Evolutionary conservation across 2,329 filamentous ascomycete species (phyloP), one percentile per base, ranked within the genome.

Genomic region (Harringtonia aguacate): DNA sequence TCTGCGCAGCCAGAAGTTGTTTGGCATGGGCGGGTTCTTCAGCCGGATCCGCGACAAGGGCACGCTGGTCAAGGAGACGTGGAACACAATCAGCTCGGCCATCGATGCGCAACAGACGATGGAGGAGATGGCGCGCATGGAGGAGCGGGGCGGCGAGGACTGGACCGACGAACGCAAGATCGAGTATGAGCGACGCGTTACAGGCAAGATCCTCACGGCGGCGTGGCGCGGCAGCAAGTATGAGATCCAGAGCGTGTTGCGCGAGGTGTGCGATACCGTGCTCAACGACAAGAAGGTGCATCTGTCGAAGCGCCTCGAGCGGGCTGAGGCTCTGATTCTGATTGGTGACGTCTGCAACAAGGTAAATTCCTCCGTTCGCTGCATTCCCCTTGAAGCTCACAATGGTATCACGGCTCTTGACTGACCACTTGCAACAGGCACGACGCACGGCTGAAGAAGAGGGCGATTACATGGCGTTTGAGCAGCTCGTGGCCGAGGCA

Each of bases 81-180:
- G 92, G 92, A 90, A 86, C 59, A 98, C 92, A 27, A 95, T 98
- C 59, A 88, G 81, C 50, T 94, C 86, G 41, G 92, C 92, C 33
- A 94, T 98, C 52, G 89, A 95, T 59, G 92, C 92, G 22, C 92
- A 98, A 68, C 84, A 95, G 70, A 95, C 89, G 48, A 95, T 98
- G 79, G 90, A 98, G 69, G 90, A 95, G 64, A 97, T 98, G 92
- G 89, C 88, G 44, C 88, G 90, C 62, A 73, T 90, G 65, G 92
- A 98, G 68, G 86, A 95, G 69, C 81, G 82, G 57, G 92, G 90
- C 43, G 92, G 92, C 40, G 92, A 95, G 45, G 88, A 95, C 49
- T 98, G 92, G 92, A 97, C 92, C 1, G 92, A 98, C 50, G 92
- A 97, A 78, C 89, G 85, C 71, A 88, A 89, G 66, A 81, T 82